Evolutionary conservation across 257 asterid genomes (phyloP).

Genomic region (Jacaranda copaia): DNA sequence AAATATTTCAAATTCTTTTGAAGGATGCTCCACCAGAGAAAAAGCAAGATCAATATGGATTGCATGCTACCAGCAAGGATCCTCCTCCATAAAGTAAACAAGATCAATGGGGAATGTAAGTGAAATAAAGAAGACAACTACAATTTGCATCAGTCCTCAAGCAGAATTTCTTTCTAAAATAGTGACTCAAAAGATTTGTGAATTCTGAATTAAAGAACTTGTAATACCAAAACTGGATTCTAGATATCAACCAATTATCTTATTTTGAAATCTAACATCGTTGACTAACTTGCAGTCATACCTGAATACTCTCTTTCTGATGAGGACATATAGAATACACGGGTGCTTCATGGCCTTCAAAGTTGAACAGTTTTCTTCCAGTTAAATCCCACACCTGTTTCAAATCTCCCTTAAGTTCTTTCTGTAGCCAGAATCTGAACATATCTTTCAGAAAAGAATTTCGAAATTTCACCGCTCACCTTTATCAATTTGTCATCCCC

Average conservation of each 20-base stretch:
- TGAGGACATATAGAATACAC: constrained; percentile 97
- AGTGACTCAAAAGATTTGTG: background rate
- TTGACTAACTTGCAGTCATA: constrained; percentile 31
- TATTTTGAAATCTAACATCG: constrained; percentile 16
- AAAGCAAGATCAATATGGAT: background rate
- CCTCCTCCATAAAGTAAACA: background rate
- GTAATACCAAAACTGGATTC: background rate
- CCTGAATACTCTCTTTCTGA: constrained; percentile 97
- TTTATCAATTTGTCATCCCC: constrained; percentile 96
- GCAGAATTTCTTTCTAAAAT: constrained; percentile 5
- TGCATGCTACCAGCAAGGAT: background rate
- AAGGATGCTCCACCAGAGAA: background rate
- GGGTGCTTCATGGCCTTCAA: constrained; percentile 98
- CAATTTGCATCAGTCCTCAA: constrained; percentile 1
- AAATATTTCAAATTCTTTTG: background rate
- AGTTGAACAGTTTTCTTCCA: constrained; percentile 84
- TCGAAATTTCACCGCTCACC: constrained; percentile 52
- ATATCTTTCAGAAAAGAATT: constrained; percentile 16
- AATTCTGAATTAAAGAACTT: constrained; percentile 10
- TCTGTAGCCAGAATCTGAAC: constrained; percentile 23
- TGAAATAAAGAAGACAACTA: background rate
- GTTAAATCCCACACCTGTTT: constrained; percentile 96
- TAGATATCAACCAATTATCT: background rate
- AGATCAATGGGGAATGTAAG: background rate
- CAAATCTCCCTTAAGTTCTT: constrained; percentile 49